These are phyloP conservation scores for Pisolithus sp. DNA, from an alignment of 768 basidiomycete genomes.

Conservation along the genomic window DNA sequence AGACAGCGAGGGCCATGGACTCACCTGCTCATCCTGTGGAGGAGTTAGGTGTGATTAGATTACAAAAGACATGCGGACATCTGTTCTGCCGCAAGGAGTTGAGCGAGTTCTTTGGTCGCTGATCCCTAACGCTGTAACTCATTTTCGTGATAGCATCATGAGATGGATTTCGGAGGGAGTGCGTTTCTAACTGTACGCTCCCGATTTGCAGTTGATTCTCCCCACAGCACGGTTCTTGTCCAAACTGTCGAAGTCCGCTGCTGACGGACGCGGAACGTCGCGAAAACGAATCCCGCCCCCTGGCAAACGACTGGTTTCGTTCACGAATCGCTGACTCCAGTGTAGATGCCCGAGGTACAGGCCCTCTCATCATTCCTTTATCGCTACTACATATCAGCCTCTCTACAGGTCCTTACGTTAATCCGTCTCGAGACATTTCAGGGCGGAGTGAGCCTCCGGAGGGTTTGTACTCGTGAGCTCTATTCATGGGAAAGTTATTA, in stretches of 20 bases:
- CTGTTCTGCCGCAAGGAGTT: constrained; percentile 82
- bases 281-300: constrained; percentile 1
- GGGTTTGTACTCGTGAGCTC: constrained; percentile 53
- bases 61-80: constrained; percentile 54
- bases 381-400: constrained; percentile 16
- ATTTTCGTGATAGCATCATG: constrained; percentile 43
- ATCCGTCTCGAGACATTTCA: background rate
- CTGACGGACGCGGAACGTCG: constrained; percentile 18
- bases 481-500: constrained; percentile 5
- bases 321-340: constrained; percentile 18
- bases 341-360: constrained; percentile 13
- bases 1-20: constrained; percentile 68
- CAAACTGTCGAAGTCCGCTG: constrained; percentile 52
- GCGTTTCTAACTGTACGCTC: constrained; percentile 16
- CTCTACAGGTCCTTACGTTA: constrained; percentile 5
- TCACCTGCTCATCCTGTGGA: constrained; percentile 70
- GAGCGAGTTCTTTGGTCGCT: constrained; percentile 19
- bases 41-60: constrained; percentile 61
- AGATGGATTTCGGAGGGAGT: constrained; percentile 60
- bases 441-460: constrained; percentile 25
- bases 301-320: constrained; percentile 12
- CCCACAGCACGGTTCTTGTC: constrained; percentile 55
- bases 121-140: constrained; percentile 8
- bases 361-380: constrained; percentile 3
- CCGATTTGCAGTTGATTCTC: constrained; percentile 6